A percentile compares a stretch with the other conserved stretches of the same genome.
Conservation (phyloP, 345 rosid species). For the Eucalyptus fibrosa region DNA sequence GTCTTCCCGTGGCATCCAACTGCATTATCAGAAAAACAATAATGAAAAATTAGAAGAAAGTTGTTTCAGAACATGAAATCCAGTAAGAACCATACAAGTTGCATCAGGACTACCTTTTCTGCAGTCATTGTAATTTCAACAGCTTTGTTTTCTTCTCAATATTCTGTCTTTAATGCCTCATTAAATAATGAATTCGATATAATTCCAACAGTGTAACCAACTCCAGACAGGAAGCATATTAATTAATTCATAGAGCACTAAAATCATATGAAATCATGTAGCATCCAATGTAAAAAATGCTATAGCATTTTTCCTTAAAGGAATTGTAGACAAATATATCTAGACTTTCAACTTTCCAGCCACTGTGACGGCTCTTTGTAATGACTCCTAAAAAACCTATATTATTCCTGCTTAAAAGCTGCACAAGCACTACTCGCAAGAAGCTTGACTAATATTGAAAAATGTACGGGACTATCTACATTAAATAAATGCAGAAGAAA, state of each 20-base stretch:
- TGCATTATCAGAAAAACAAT: constrained; percentile 18
- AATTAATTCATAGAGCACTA: neutral
- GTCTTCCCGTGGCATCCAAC: constrained; percentile 84
- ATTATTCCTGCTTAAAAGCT: neutral
- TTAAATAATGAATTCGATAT: neutral
- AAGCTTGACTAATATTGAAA: neutral
- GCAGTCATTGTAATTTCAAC: neutral
- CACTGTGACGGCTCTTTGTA: neutral
- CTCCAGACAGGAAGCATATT: neutral
- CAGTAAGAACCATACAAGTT: neutral
- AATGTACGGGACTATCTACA: neutral
- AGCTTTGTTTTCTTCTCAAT: neutral
- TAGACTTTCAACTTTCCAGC: neutral
- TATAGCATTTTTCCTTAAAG: neutral
- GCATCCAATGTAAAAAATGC: neutral
- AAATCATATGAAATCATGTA: neutral
- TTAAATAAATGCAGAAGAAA: neutral
- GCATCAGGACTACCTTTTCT: neutral
- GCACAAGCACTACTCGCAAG: neutral
- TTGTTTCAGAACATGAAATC: neutral
- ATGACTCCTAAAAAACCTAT: neutral
- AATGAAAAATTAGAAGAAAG: neutral
- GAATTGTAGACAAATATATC: neutral
- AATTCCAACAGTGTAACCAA: neutral
- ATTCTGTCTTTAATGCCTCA: neutral